Conservation (phyloP, 2,329 filamentous ascomycete species). For the Knufia fluminis region DNA sequence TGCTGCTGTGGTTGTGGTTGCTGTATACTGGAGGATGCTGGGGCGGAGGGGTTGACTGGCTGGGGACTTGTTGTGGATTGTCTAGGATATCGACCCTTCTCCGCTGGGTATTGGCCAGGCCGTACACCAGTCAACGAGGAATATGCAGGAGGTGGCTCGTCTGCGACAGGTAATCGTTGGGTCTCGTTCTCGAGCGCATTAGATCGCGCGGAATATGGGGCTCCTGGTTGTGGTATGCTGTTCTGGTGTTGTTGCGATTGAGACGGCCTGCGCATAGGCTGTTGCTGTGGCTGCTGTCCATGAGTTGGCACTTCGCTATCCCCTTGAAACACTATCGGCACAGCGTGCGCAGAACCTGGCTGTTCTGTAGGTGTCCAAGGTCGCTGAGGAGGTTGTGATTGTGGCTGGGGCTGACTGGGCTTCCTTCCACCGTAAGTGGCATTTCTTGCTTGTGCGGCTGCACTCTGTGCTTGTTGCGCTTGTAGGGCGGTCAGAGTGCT, state of each 20-base stretch:
- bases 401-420: conserved; percentile 23
- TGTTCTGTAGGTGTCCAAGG: conserved; percentile 95
- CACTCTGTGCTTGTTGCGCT: conserved; percentile 70
- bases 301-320: conserved; percentile 54
- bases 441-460: conserved; percentile 62
- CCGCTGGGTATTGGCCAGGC: conserved; percentile 58
- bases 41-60: conserved; percentile 20
- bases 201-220: conserved; percentile 22
- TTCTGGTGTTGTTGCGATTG: conserved; percentile 19
- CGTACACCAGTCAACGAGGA: conserved; percentile 56
- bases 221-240: conserved; percentile 36
- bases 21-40: conserved; percentile 19
- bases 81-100: conserved; percentile 48
- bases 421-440: conserved; percentile 62
- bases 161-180: conserved; percentile 64
- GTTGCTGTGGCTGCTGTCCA: conserved; percentile 30
- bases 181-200: conserved; percentile 81
- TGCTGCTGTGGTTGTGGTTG: conserved; percentile 17
- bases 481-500: conserved; percentile 69
- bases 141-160: conserved; percentile 76
- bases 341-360: conserved; percentile 79
- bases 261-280: conserved; percentile 24
- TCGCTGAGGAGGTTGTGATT: conserved; percentile 40
- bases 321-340: conserved; percentile 86
- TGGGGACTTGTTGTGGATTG: conserved; percentile 18